A percentile compares a stretch with the other conserved stretches of the same genome.
phyloP scores from a whole-genome alignment of 78 protist genomes.

The Protostelium mycophagum region DNA sequence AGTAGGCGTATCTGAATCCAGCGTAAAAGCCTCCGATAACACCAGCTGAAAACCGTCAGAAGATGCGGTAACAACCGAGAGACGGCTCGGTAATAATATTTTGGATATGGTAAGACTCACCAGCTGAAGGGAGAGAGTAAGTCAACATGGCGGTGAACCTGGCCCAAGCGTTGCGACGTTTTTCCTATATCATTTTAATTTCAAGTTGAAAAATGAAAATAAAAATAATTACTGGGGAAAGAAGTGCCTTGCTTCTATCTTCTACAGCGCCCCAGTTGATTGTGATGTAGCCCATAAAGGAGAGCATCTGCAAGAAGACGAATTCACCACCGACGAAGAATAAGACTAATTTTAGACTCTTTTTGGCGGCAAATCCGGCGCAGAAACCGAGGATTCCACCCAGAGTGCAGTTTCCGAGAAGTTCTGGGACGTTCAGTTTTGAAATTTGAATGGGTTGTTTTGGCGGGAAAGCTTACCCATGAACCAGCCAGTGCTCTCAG shows the following conservation, averaged over 20 bases:
- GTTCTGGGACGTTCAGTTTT: neutral
- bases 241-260: conserved; percentile 9
- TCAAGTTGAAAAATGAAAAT: no score
- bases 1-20: conserved; percentile 1
- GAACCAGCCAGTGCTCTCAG: neutral
- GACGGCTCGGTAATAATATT: neutral
- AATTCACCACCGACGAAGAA: conserved; percentile 31
- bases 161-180: conserved; percentile 4
- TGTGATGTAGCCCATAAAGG: conserved; percentile 40
- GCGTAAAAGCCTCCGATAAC: conserved; percentile 4
- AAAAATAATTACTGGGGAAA: no score
- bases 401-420: neutral
- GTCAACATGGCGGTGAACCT: conserved; percentile 20
- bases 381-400: conserved; percentile 33
- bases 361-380: conserved; percentile 33
- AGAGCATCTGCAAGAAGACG: conserved; percentile 22
- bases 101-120: neutral
- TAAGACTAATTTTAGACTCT: conserved; percentile 17
- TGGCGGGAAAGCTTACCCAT: neutral
- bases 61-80: neutral
- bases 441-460: neutral
- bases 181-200: no score
- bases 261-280: conserved; percentile 31
- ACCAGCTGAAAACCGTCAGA: conserved; percentile 2
- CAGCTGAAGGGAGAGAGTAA: conserved; percentile 19